Base-by-base conservation (phyloP, 2,329 filamentous ascomycete genomes). In the Plenodomus biglobosus region DNA sequence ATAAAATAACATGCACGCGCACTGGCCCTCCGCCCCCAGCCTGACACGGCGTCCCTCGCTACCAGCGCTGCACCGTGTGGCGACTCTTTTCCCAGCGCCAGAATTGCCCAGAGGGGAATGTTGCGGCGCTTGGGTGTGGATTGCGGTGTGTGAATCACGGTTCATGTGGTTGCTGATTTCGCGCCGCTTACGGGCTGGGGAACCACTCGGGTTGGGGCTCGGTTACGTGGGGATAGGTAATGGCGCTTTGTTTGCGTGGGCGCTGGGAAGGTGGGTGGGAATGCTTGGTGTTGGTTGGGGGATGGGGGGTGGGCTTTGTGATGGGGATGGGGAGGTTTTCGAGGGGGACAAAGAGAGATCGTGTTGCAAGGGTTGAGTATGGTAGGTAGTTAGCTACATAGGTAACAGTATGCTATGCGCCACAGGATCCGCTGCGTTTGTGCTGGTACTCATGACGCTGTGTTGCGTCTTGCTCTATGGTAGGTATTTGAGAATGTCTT, bases 121-220 rank as follows among this genome's bases (percentile, higher is more conserved):
- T 57, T 35, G 38, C 22, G 17, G 30, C 11, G 13, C 8, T 16
- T 18, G 53, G 53, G 52, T 53, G 55, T 62, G 35, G 59, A 62
- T 48, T 41, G 41, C 52, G 35, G 59, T 47, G 50, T 38, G 44
- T 47, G 48, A 57, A 60, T 56, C 55, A 58, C 57, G 59, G 59
- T 62, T 54, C 55, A 46, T 50, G 20, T 16, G 44, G 51, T 54
- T n/a, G 18, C 16, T 16, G 35, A 18, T 17, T 8, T 5, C 13
- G 10, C 35, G 35, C 35, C 35, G 16, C 35, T 37, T 17, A 37
- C 35, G 35, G 16, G 17, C 17, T 44, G 42, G n/a, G n/a, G 42
- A 36, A 32, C 21, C 34, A 32, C 24, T 8, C n/a, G n/a, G n/a
- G n/a, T n/a, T n/a, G n/a, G n/a, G n/a, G n/a, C n/a, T n/a, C n/a